These are phyloP conservation scores for Bolboschoenoplectus hybrid DNA, from an alignment of 202 grass and related monocot species.

Conservation along the genomic window DNA sequence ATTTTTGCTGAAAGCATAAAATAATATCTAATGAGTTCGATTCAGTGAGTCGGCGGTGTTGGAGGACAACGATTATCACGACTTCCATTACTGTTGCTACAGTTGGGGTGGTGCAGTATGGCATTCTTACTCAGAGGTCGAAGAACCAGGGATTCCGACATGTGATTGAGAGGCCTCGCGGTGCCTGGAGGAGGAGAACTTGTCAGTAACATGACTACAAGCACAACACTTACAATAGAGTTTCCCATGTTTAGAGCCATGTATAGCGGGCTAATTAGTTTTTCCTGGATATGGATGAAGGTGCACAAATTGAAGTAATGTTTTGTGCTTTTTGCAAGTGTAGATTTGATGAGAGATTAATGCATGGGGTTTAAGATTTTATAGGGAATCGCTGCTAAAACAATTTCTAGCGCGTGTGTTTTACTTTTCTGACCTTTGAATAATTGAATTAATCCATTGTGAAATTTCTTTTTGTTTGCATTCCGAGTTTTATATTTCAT, in stretches of 20 bases:
- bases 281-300: neutral
- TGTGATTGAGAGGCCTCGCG: slow-evolving; percentile 6
- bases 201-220: neutral
- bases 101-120: neutral
- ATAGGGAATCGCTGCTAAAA: neutral
- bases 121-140: neutral
- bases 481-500: neutral
- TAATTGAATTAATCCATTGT: neutral
- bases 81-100: neutral
- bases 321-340: neutral
- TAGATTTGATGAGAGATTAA: neutral
- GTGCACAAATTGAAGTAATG: neutral
- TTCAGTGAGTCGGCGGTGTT: neutral
- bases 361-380: neutral
- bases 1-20: neutral
- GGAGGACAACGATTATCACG: neutral
- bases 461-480: neutral
- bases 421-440: slow-evolving; percentile 13
- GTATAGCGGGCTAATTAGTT: neutral
- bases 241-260: neutral
- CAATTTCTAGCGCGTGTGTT: neutral
- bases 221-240: neutral
- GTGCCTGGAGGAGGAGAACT: neutral
- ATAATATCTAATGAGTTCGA: neutral
- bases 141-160: neutral